A percentile compares a stretch with the other conserved stretches of the same genome.
These are phyloP conservation scores for Talaromyces pinophilus DNA, from an alignment of 2,329 filamentous ascomycete genomes.

Conservation along the genomic window DNA sequence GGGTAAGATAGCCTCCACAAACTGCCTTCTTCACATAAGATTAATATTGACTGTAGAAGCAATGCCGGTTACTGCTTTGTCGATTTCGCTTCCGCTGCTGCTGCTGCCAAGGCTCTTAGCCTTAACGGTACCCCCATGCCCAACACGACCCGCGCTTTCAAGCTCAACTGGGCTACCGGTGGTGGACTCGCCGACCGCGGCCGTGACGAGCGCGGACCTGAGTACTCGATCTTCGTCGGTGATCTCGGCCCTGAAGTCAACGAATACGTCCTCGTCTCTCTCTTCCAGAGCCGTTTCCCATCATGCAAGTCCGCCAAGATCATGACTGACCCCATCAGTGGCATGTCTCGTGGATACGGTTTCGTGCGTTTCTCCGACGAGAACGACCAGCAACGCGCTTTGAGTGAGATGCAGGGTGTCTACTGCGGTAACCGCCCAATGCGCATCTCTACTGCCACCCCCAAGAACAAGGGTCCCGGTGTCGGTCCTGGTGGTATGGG, in stretches of 20 bases:
- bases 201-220: conserved; percentile 92
- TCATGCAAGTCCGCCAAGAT: conserved; percentile 99
- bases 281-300: conserved; percentile 94
- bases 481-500: conserved; percentile 53
- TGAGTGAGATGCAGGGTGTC: conserved; percentile 98
- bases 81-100: conserved; percentile 79
- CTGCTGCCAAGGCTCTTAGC: conserved; percentile 85
- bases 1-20: conserved; percentile 63
- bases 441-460: conserved; percentile 96
- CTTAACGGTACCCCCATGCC: conserved; percentile 88
- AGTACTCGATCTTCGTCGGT: conserved; percentile 96
- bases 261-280: conserved; percentile 93
- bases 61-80: conserved; percentile 99
- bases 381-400: conserved; percentile 89
- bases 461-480: conserved; percentile 76
- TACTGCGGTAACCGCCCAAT: conserved; percentile 99
- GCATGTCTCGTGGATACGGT: conserved; percentile 95
- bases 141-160: conserved; percentile 93
- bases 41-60: conserved; percentile 58
- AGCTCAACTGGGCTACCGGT: conserved; percentile 98
- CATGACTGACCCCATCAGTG: conserved; percentile 98
- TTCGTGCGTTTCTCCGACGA: conserved; percentile 98
- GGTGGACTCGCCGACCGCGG: conserved; percentile 87
- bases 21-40: conserved; percentile 28
- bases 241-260: conserved; percentile 98